Evolutionary conservation across 495 filamentous ascomycete genomes (phyloP).

Genomic region (Chaetomium tenue): DNA sequence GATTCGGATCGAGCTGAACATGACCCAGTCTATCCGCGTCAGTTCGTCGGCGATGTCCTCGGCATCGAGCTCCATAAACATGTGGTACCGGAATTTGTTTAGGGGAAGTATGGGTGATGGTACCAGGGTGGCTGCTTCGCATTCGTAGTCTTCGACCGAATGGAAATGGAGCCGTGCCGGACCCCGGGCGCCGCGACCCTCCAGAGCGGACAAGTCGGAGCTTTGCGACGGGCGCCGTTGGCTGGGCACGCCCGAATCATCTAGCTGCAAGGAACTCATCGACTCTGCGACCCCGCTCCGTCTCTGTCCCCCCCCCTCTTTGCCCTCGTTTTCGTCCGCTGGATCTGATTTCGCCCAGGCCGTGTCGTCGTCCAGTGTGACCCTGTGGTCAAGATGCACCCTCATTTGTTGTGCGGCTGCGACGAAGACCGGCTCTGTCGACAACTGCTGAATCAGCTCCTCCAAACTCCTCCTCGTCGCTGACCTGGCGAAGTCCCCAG

Average conservation of each 20-base stretch:
- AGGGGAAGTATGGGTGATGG: slow-evolving; percentile 60
- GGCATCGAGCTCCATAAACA: slow-evolving; percentile 75
- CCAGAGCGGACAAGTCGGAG: slow-evolving; percentile 45
- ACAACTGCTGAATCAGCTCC: slow-evolving; percentile 67
- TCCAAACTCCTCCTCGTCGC: slow-evolving; percentile 66
- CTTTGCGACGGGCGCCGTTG: slow-evolving; percentile 48
- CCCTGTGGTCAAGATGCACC: slow-evolving; percentile 58
- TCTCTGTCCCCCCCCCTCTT: slow-evolving; percentile 25
- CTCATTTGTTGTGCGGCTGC: slow-evolving; percentile 80
- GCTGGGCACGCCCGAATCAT: slow-evolving; percentile 35
- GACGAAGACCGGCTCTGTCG: slow-evolving; percentile 70
- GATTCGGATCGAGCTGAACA: slow-evolving; percentile 94
- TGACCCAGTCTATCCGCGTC: slow-evolving; percentile 94
- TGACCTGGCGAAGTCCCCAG: slow-evolving; percentile 87
- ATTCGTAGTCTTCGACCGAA: slow-evolving; percentile 69
- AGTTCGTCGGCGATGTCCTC: slow-evolving; percentile 86
- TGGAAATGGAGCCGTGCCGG: slow-evolving; percentile 52
- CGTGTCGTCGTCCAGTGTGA: slow-evolving; percentile 76
- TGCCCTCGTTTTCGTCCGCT: slow-evolving; percentile 46
- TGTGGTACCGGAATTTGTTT: slow-evolving; percentile 77
- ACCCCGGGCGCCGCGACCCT: slow-evolving; percentile 20
- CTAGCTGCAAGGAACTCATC: slow-evolving; percentile 46
- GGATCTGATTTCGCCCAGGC: slow-evolving; percentile 71
- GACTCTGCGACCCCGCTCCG: slow-evolving; percentile 42
- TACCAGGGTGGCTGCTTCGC: slow-evolving; percentile 64